A percentile compares a stretch with the other conserved stretches of the same genome.
Conservation (phyloP, 305 asterid species). For the Solanum aculeatissimum region DNA sequence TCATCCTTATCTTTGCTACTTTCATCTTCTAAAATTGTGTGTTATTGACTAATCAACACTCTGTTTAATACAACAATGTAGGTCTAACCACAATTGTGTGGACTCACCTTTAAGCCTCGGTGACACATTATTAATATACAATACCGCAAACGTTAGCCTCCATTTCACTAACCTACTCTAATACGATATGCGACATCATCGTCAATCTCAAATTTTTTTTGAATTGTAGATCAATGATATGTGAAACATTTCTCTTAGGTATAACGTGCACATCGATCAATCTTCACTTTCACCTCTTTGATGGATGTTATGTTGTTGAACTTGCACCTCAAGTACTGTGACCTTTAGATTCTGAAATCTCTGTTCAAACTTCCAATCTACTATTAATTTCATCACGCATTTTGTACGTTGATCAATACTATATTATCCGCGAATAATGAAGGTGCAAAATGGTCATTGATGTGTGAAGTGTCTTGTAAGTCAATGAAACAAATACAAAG, state of each 20-base stretch:
- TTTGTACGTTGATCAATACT: not conserved
- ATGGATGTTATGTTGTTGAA: not conserved
- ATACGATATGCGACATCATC: not conserved
- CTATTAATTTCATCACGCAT: rapidly evolving
- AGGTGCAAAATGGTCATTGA: no score
- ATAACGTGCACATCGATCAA: not conserved
- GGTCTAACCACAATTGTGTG: not conserved
- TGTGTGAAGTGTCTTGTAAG: not conserved
- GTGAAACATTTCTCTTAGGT: not conserved
- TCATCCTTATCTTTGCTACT: not conserved
- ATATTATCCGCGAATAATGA: not conserved
- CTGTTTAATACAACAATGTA: not conserved
- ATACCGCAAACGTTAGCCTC: not conserved
- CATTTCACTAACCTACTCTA: not conserved
- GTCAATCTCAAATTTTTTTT: not conserved
- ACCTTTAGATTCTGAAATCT: not conserved
- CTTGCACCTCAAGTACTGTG: not conserved
- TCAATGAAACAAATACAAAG: not conserved
- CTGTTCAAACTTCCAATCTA: not conserved
- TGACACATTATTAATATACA: not conserved
- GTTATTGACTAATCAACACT: not conserved
- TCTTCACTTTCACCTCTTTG: not conserved
- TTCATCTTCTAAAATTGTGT: not conserved
- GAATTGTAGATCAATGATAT: not conserved
- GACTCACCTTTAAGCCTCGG: not conserved